phyloP scores from a whole-genome alignment of 345 rosid species.

The Salix caprea region DNA sequence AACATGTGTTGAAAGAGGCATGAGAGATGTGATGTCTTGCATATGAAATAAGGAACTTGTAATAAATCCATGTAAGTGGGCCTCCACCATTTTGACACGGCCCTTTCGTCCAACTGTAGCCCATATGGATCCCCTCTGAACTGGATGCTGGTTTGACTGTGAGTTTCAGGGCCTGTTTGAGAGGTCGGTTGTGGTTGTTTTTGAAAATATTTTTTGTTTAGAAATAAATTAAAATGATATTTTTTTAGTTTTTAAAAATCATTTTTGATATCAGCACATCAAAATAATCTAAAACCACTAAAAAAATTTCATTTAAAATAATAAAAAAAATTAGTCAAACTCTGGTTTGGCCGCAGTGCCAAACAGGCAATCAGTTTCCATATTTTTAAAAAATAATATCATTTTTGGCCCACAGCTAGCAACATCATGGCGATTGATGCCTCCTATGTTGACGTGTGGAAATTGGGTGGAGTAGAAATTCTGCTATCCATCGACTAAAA shows the following conservation, averaged over 20 bases:
- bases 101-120: not conserved
- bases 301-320: too few species aligned
- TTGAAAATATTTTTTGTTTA: too few species aligned
- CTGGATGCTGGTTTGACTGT: too few species aligned
- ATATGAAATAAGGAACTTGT: not conserved
- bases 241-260: too few species aligned
- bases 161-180: too few species aligned
- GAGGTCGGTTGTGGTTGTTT: too few species aligned
- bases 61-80: constrained; percentile 4
- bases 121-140: too few species aligned
- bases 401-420: constrained; percentile 5
- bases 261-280: too few species aligned
- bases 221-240: too few species aligned
- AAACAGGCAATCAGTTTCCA: not conserved
- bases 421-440: not conserved
- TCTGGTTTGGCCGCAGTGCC: too few species aligned
- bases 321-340: too few species aligned
- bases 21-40: not conserved
- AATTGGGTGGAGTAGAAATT: not conserved
- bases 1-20: not conserved
- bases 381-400: not conserved
- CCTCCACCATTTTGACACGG: not conserved
- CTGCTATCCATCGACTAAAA: not conserved
- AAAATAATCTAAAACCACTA: too few species aligned
- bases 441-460: not conserved